Evolutionary conservation across 2,329 filamentous ascomycete species (phyloP), one percentile per base, ranked within the genome.

Genomic region (Ascochyta fabae): DNA sequence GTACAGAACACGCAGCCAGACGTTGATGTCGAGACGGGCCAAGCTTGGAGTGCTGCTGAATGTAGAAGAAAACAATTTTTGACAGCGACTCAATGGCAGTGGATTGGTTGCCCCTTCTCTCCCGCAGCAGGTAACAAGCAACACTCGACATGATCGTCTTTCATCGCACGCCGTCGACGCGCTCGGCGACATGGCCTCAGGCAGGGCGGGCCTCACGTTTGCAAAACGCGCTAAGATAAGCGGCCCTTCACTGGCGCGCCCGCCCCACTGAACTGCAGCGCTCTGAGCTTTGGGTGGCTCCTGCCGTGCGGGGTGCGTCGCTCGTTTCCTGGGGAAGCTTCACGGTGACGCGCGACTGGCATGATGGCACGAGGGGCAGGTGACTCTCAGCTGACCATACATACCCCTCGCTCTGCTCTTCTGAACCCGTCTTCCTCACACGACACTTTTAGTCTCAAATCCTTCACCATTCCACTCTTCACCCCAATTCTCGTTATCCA

Each of bases 271-370:
- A 58, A 47, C 57, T 50, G 56, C 44, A 53, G 39, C 53, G 47
- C 53, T 56, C 57, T 49, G 53, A 46, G 49, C 58, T 48, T 50
- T 48, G 23, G 36, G 27, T 57, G 59, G 59, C 63, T 54, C 53
- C 56, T 61, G 59, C 59, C 43, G 62, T 61, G 65, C 62, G 65
- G 64, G 64, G 62, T 59, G 48, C 48, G 43, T 56, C 42, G 47
- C 53, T 51, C 53, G 55, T 62, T 66, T 57, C 64, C 62, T 65
- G 65, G 65, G 65, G 62, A 59, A 62, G 52, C 54, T 62, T 53
- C 50, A 61, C 40, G 42, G 63, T 67, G 63, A 65, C 62, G 60
- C 56, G 19, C 19, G 48, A 50, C 35, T 46, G 60, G 19, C 19
- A 19, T 47, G 41, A 59, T 60, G 44, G 61, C 62, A 67, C 62